These are phyloP conservation scores for Brettanomyces sp. DNA, from an alignment of 805 yeast species.

Conservation along the genomic window DNA sequence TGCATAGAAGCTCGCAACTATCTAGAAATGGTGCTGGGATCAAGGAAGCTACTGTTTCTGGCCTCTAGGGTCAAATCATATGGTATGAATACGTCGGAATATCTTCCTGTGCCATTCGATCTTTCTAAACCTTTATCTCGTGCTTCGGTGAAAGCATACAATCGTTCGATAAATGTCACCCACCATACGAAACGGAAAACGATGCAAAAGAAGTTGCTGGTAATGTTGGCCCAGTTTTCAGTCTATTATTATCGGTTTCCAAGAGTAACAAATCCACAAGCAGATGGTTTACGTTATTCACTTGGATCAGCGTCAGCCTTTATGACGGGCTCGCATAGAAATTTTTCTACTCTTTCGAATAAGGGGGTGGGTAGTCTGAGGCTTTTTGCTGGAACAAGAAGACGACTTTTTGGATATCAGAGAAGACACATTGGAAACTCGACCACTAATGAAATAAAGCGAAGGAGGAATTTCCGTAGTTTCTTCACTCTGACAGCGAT, in stretches of 20 bases:
- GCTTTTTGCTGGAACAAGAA: conserved; percentile 1
- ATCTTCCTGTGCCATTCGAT: conserved; percentile 1
- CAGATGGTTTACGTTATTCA: conserved; percentile 41
- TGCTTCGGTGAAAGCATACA: conserved; percentile 14
- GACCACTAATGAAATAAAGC: background rate
- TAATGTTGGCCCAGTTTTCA: conserved; percentile 5
- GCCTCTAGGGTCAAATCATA: conserved; percentile 4
- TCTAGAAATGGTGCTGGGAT: background rate
- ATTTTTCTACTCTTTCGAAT: background rate
- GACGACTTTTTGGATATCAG: conserved; percentile 13
- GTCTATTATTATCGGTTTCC: conserved; percentile 35
- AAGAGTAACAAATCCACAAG: conserved; percentile 46
- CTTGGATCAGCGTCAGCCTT: conserved; percentile 9
- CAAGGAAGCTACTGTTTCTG: conserved; percentile 3
- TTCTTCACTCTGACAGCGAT: conserved; percentile 51
- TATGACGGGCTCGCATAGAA: conserved; percentile 13
- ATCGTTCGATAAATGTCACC: conserved; percentile 7
- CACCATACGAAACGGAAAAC: conserved; percentile 6
- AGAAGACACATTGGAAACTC: background rate
- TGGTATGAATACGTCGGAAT: background rate
- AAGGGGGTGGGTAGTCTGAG: conserved; percentile 1
- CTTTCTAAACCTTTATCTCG: conserved; percentile 18
- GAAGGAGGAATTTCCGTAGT: conserved; percentile 16
- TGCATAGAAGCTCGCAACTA: no score
- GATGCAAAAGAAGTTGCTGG: conserved; percentile 2